phyloP scores from a whole-genome alignment of 805 yeast genomes.

The Starmerella ratchasimensis region DNA sequence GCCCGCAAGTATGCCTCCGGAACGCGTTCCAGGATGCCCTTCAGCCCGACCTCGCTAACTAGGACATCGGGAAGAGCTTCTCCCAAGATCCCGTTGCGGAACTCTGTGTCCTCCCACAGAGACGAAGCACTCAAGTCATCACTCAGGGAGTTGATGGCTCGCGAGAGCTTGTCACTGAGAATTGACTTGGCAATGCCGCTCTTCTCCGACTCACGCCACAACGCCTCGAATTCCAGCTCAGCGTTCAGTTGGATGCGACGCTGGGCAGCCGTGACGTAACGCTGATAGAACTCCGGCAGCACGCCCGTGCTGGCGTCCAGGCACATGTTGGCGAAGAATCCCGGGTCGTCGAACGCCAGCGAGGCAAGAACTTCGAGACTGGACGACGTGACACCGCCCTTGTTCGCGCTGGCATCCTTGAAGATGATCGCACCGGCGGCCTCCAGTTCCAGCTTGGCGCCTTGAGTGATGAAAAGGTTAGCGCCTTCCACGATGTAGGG shows the following conservation, averaged over 20 bases:
- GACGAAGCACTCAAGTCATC: slow-evolving; percentile 72
- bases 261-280: slow-evolving; percentile 80
- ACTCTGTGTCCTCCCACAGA: slow-evolving; percentile 68
- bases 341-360: slow-evolving; percentile 72
- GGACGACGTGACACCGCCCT: slow-evolving; percentile 97
- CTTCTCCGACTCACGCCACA: slow-evolving; percentile 61
- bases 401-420: slow-evolving; percentile 94
- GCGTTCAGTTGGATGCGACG: slow-evolving; percentile 64
- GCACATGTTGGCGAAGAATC: slow-evolving; percentile 70
- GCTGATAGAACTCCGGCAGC: slow-evolving; percentile 61
- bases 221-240: slow-evolving; percentile 64
- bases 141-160: slow-evolving; percentile 68
- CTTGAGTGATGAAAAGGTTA: slow-evolving; percentile 84
- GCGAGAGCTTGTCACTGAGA: slow-evolving; percentile 70
- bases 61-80: slow-evolving; percentile 70
- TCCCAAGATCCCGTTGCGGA: slow-evolving; percentile 62
- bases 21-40: slow-evolving; percentile 54
- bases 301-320: slow-evolving; percentile 33
- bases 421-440: slow-evolving; percentile 73
- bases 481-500: slow-evolving; percentile 97
- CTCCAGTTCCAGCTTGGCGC: slow-evolving; percentile 78
- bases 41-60: slow-evolving; percentile 46
- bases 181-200: slow-evolving; percentile 48
- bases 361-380: slow-evolving; percentile 93
- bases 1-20: slow-evolving; percentile 83